A percentile compares a stretch with the other conserved stretches of the same genome.
phyloP scores from a whole-genome alignment of 495 filamentous ascomycete genomes.

The Talaromyces nanjingensis region DNA sequence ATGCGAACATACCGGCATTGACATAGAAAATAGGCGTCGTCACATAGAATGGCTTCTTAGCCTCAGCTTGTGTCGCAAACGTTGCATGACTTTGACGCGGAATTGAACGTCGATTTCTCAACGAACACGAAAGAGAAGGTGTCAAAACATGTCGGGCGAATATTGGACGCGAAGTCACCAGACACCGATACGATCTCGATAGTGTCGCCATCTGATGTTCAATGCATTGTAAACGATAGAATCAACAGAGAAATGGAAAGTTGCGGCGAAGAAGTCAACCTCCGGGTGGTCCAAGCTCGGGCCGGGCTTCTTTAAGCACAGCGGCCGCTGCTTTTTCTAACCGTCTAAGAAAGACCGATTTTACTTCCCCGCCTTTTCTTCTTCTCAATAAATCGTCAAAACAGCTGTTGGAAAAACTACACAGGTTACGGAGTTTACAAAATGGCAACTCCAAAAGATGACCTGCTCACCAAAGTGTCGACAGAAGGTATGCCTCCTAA shows the following conservation, averaged over 20 bases:
- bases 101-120: neutral
- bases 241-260: neutral
- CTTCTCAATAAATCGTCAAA: neutral
- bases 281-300: constrained; percentile 38
- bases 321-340: neutral
- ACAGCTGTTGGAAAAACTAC: neutral
- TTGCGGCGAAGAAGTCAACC: constrained; percentile 11
- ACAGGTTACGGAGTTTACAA: constrained; percentile 3
- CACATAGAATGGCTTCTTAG: constrained; percentile 85
- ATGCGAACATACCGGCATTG: constrained; percentile 68
- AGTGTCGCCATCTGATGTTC: constrained; percentile 25
- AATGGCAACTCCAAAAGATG: constrained; percentile 37
- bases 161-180: constrained; percentile 25
- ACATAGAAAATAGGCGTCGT: constrained; percentile 99
- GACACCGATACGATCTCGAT: constrained; percentile 23
- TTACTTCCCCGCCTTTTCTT: neutral
- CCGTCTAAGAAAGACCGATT: neutral
- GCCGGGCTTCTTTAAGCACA: too few relatives aligned
- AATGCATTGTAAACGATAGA: neutral
- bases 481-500: constrained; percentile 35
- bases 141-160: neutral
- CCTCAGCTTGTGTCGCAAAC: constrained; percentile 13
- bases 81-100: neutral
- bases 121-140: neutral
- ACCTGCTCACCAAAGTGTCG: constrained; percentile 40